Percentiles rank a stretch among this genome's conserved stretches.
Conservation (phyloP, 2,329 filamentous ascomycete genomes). For the Fusarium sororula region DNA sequence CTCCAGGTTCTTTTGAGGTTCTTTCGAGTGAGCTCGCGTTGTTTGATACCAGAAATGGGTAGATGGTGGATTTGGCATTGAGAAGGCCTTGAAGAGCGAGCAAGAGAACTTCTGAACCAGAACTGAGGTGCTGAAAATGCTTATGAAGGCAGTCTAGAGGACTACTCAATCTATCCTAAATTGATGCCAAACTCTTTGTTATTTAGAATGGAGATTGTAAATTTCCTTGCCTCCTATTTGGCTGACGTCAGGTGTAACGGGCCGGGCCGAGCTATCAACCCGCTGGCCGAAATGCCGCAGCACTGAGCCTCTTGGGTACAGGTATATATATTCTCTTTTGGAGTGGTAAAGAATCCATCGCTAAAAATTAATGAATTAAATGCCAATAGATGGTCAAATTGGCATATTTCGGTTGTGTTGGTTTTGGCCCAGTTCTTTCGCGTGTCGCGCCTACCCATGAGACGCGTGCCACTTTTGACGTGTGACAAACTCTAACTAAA, state of each 20-base stretch:
- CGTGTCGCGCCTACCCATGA: neutral
- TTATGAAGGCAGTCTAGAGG: neutral
- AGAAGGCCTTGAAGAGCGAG: neutral
- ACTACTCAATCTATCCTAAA: no score
- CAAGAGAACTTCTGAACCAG: neutral
- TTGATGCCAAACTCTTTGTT: neutral
- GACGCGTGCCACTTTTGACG: neutral
- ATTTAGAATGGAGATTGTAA: no score
- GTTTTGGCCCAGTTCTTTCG: neutral
- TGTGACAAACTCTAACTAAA: neutral
- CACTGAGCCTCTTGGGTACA: neutral
- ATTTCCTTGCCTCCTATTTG: neutral
- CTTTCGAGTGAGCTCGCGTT: neutral
- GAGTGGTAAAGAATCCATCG: neutral
- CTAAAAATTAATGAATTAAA: neutral
- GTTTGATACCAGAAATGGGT: neutral
- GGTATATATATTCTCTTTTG: neutral
- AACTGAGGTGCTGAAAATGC: neutral
- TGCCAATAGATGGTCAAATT: neutral
- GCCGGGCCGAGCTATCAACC: neutral
- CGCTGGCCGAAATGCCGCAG: neutral
- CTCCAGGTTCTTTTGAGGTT: neutral
- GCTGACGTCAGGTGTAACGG: neutral
- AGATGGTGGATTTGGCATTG: neutral
- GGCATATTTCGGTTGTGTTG: neutral